These are phyloP conservation scores for Dorcoceras hygrometricum DNA, from an alignment of 257 asterid species.

Conservation along the genomic window DNA sequence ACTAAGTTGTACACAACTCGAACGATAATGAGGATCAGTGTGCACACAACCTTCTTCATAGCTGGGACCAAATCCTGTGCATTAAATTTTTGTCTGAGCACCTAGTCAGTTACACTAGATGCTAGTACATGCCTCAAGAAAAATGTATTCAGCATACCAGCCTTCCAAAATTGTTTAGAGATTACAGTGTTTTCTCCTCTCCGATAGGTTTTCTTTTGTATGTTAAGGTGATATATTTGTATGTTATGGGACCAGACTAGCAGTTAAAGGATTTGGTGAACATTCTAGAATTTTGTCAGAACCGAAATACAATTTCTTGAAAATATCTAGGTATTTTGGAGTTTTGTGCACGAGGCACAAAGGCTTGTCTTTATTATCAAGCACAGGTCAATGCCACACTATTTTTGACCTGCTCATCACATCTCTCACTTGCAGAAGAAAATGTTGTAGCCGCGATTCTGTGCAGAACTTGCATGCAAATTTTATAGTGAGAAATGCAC, in stretches of 20 bases:
- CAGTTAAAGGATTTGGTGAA: neutral
- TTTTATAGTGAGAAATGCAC: neutral
- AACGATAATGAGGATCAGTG: neutral
- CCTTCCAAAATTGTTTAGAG: neutral
- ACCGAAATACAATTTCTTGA: slow-evolving; percentile 1
- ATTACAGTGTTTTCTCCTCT: neutral
- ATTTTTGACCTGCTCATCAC: neutral
- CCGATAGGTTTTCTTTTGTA: neutral
- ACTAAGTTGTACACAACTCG: neutral
- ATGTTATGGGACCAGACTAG: neutral
- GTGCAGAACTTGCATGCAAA: neutral
- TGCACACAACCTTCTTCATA: neutral
- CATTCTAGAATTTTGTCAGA: neutral
- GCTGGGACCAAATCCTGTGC: neutral
- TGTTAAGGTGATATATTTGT: neutral
- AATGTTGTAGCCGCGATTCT: neutral
- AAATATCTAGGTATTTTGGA: neutral
- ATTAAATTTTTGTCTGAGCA: neutral
- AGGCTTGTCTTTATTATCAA: neutral
- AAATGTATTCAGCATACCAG: neutral
- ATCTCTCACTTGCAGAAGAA: slow-evolving; percentile 1
- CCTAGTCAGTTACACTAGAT: neutral
- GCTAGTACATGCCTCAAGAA: neutral
- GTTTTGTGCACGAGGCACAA: slow-evolving; percentile 4
- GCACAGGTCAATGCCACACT: neutral